Conservation (phyloP, 352 stramenopile species). For the Elongisporangium anandrum region DNA sequence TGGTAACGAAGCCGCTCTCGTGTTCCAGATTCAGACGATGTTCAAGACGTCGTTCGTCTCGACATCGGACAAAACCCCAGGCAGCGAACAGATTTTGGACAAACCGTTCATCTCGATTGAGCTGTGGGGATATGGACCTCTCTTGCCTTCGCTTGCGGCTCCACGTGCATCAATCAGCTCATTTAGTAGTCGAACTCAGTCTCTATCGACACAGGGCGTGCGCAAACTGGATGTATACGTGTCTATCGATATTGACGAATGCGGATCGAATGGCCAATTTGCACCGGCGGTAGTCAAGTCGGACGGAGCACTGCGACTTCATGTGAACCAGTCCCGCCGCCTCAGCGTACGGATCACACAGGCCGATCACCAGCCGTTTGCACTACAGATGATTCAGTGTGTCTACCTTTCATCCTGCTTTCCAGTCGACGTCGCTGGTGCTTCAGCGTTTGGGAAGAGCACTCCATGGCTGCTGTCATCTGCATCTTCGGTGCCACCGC, state of each 20-base stretch:
- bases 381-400: conserved; percentile 29
- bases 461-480: conserved; percentile 34
- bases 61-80: neutral
- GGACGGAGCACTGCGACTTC: conserved; percentile 60
- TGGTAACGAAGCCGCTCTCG: neutral
- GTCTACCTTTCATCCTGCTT: conserved; percentile 20
- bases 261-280: conserved; percentile 60
- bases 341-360: conserved; percentile 63
- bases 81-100: neutral
- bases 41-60: neutral
- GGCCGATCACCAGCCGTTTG: conserved; percentile 55
- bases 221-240: conserved; percentile 54
- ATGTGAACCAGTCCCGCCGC: conserved; percentile 48
- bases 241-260: conserved; percentile 73
- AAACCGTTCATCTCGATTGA: neutral
- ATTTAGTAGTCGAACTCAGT: conserved; percentile 26
- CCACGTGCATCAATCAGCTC: neutral
- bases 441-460: conserved; percentile 25
- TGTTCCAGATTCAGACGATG: neutral
- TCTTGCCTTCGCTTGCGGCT: neutral
- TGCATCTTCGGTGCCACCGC: conserved; percentile 4
- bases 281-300: conserved; percentile 59
- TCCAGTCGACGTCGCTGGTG: conserved; percentile 4
- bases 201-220: conserved; percentile 48
- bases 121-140: neutral